Base-by-base conservation (phyloP, 306 rosid genomes). In the Lathyrus aphaca region DNA sequence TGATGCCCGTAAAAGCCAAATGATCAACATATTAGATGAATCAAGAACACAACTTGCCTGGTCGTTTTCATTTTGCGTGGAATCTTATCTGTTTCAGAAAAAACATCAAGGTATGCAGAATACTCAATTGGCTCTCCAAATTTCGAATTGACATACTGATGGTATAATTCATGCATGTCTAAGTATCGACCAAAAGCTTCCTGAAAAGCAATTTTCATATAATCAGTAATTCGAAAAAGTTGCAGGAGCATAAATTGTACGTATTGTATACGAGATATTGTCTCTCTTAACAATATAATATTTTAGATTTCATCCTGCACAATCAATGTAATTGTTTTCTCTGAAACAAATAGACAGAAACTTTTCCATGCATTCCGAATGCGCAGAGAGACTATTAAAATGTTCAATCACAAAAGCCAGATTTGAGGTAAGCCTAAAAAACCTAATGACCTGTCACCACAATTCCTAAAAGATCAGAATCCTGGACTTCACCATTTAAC, bases 81-180 rank as follows among this genome's bases (percentile, higher is more conserved):
- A 80, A 94, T 79, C 78, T 87, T 90, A 69, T 90, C 84, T 10
- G 91, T 84, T 44, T 76, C 89, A 40, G 97, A 78, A 82, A 90
- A 90, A 59, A 80, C 53, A 85, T 90, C 96, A 73, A 94, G 87
- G 79, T 87, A 94, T 67, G 92, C 76, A 68, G 98, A 85, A 75
- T 94, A 94, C 78, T 94, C 98, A 2, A 87, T 80, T n/a, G 96
- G 91, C 76, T 94, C 90, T 23, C 98, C 98, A 80, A 94, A 94
- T 73, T 90, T 94, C 10, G 96, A 90, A 88, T 94, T 94, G 74
- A 88, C 73, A 74, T 79, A 94, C 67, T 78, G 89, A 69, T 94
- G 65, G 75, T 86, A 90, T 51, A 94, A 63, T 62, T 86, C 98
- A 69, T 94, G 96, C 90, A 94, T 15, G 81, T 94, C 98, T 19